Evolutionary conservation across 176 grass and related monocot species (phyloP).

Genomic region (Avena insularis): DNA sequence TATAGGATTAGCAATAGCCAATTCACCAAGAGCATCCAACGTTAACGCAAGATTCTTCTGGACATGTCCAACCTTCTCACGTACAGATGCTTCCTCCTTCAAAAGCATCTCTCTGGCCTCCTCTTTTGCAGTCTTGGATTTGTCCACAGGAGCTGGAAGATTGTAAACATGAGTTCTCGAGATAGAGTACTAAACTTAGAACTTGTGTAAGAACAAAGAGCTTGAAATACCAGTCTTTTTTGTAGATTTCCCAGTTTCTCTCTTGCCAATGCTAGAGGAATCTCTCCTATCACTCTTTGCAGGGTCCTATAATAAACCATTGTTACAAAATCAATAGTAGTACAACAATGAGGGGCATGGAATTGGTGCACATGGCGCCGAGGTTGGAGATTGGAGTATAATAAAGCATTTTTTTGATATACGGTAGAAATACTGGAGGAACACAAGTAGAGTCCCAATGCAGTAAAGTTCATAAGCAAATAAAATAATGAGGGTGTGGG

Average conservation of each 20-base stretch:
- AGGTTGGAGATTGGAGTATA: neutral
- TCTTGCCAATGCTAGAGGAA: constrained; percentile 55
- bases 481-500: neutral
- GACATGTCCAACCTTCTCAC: constrained; percentile 73
- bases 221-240: constrained; percentile 74
- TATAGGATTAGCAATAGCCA: constrained; percentile 92
- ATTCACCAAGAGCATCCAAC: constrained; percentile 83
- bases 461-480: neutral
- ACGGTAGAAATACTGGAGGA: neutral
- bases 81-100: constrained; percentile 83
- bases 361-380: neutral
- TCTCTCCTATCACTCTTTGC: constrained; percentile 75
- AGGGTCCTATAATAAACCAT: constrained; percentile 66
- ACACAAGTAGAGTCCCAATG: neutral
- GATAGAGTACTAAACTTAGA: neutral
- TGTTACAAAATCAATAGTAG: constrained; percentile 33
- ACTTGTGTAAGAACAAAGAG: constrained; percentile 12
- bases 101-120: constrained; percentile 86
- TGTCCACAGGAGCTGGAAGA: constrained; percentile 68
- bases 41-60: constrained; percentile 85
- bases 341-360: neutral
- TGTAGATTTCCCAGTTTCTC: constrained; percentile 69
- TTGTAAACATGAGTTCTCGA: constrained; percentile 25
- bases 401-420: neutral
- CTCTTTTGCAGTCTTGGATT: constrained; percentile 94